Evolutionary conservation across 2,329 filamentous ascomycete species (phyloP), one percentile per base, ranked within the genome.

Genomic region (Cephalotrichum gorgonifer): DNA sequence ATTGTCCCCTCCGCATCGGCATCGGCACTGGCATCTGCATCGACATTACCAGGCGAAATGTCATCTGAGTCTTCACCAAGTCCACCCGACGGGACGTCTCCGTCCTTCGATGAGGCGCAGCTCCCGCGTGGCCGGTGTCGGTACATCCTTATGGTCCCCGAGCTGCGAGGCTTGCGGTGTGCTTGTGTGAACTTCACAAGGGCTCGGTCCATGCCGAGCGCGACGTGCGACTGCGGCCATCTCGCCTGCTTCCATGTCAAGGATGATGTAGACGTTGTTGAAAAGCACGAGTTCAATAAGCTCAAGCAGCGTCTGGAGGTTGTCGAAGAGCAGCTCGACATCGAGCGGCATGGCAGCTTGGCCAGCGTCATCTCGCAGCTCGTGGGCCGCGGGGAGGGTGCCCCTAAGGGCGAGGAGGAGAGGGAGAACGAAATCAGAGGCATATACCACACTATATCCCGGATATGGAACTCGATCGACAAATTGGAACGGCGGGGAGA

Each of bases 41-140:
- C 17, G 22, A 5, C 7, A 6, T 22, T 27, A 43, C 6, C 14
- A 30, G 27, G 3, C 25, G n/a, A 26, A n/a, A 44, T 44, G 43
- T 27, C 43, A 22, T 20, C 43, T 15, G 43, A 44, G 14, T n/a
- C 27, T n/a, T 30, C 43, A 20, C 43, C 43, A 6, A 6, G 17
- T 17, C 43, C 25, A 6, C 26, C 26, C 5, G 26, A 14, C 25
- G 27, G 27, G 26, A 4, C 14, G 25, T 30, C 28, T 25, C 22
- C 44, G 23, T 15, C 23, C 17, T 35, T 14, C 48, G 72, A 75
- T 50, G 73, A 76, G 48, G 53, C 67, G 33, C 67, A 67, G 45
- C 67, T 81, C 22, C 78, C 78, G 14, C 68, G 72, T 54, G 78
- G 78, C 28, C 74, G 78, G 55, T 81, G 78, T 55, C 74, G 76